These are phyloP conservation scores for Myotisia sp. DNA, from an alignment of 2,329 filamentous ascomycete genomes.

Conservation along the genomic window DNA sequence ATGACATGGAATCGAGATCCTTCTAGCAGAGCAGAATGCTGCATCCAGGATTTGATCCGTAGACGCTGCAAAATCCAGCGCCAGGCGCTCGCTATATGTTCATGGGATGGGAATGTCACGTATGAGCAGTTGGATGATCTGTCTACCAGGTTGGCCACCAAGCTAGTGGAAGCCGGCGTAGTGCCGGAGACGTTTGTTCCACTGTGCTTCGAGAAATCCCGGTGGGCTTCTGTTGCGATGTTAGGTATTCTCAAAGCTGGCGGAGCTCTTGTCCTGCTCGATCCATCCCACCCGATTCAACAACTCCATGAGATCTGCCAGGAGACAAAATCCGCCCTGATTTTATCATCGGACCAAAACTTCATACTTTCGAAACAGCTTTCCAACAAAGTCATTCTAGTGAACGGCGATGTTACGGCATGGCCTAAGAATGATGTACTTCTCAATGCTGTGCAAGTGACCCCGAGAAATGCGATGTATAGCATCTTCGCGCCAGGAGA, in stretches of 20 bases:
- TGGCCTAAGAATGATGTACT: background rate
- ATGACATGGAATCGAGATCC: background rate
- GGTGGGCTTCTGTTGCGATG: slow-evolving; percentile 10
- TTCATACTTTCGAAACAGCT: background rate
- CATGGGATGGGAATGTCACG: slow-evolving; percentile 14
- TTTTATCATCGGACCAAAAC: slow-evolving; percentile 8
- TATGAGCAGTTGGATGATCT: slow-evolving; percentile 13
- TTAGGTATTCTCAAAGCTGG: slow-evolving; percentile 12
- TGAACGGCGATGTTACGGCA: background rate
- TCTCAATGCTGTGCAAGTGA: background rate
- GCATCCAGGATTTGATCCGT: slow-evolving; percentile 14
- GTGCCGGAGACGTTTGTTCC: slow-evolving; percentile 8
- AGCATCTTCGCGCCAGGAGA: slow-evolving; percentile 31
- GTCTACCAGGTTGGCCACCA: slow-evolving; percentile 11
- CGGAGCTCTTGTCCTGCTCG: slow-evolving; percentile 10
- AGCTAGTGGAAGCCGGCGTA: slow-evolving; percentile 5
- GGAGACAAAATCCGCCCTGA: slow-evolving; percentile 4
- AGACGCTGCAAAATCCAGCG: slow-evolving; percentile 8
- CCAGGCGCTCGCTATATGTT: slow-evolving; percentile 12
- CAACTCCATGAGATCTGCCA: slow-evolving; percentile 9
- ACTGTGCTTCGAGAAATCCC: slow-evolving; percentile 11
- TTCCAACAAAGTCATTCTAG: background rate
- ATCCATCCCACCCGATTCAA: slow-evolving; percentile 7
- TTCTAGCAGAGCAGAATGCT: background rate
- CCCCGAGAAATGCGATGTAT: slow-evolving; percentile 18